These are phyloP conservation scores for Solanum peruvianum DNA, from an alignment of 257 asterid species.

Conservation along the genomic window DNA sequence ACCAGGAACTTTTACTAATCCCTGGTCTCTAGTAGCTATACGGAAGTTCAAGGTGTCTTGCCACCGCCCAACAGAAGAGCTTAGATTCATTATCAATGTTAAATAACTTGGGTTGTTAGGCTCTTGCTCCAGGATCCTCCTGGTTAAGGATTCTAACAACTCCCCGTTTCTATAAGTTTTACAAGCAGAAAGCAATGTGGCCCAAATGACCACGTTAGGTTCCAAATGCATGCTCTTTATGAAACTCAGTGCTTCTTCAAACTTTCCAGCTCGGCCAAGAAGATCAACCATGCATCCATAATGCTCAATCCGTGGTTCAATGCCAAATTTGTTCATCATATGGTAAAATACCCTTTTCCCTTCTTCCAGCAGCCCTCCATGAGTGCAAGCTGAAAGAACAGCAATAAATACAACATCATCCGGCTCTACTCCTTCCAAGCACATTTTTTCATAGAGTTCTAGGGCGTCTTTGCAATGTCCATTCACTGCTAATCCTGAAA, in stretches of 20 bases:
- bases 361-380: slow-evolving; percentile 35
- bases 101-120: slow-evolving; percentile 32
- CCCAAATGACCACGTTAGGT: slow-evolving; percentile 41
- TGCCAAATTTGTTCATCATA: slow-evolving; percentile 26
- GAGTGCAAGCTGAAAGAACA: slow-evolving; percentile 41
- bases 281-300: slow-evolving; percentile 54
- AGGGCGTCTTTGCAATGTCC: slow-evolving; percentile 28
- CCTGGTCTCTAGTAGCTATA: slow-evolving; percentile 12
- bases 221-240: slow-evolving; percentile 33
- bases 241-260: slow-evolving; percentile 33
- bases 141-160: slow-evolving; percentile 16
- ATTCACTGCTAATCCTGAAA: slow-evolving; percentile 35
- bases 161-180: slow-evolving; percentile 22
- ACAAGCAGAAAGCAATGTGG: slow-evolving; percentile 41
- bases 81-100: slow-evolving; percentile 26
- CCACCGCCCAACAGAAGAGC: slow-evolving; percentile 29
- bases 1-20: slow-evolving; percentile 24
- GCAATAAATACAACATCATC: slow-evolving; percentile 40
- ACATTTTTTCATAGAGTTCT: slow-evolving; percentile 23
- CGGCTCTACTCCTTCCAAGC: slow-evolving; percentile 22
- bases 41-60: slow-evolving; percentile 21
- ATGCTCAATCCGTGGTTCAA: slow-evolving; percentile 38
- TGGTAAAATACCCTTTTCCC: slow-evolving; percentile 23
- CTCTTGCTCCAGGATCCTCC: slow-evolving; percentile 26
- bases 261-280: slow-evolving; percentile 34